Base-by-base conservation (phyloP, 345 rosid species). In the Gossypium australe region DNA sequence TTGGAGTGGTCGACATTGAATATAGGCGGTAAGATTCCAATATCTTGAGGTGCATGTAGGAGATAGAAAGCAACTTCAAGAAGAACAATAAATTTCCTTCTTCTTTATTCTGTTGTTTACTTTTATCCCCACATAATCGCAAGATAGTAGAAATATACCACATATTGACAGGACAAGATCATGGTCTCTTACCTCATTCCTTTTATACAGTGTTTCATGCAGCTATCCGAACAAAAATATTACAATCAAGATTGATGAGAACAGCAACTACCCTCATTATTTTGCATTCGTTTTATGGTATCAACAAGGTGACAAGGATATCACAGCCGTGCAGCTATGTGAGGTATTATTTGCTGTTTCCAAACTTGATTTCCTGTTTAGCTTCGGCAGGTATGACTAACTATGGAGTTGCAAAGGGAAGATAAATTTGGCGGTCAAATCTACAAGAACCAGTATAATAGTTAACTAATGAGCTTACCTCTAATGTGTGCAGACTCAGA, bases 301-400 rank as follows among this genome's bases (percentile, higher is more conserved):
- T 79, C 94, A 90, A 76, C 90, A 90, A 82, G 94, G 94, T 47
- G 80, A 76, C 53, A 86, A 66, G 77, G 94, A 90, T 71, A 87
- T 90, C 72, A 86, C 90, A 1, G 94, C 90, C 6, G 94, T 90
- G 62, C 92, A 88, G 78, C 84, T 90, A 7, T 90, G 94, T 20
- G 90, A 90, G 90, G 94, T 90, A 84, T 25, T 66, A 12, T 34
- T 34, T 48, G 55, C 49, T 43, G 13, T 67, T 49, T 12, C 70
- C 24, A 12, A 70, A 70, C 47, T 7, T 17, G 20, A 47, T 13
- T 22, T 57, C 58, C 22, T 44, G 38, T 57, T 53, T 27, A 27
- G 11, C 5, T 2, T 24, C 34, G 1, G 63, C 16, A 11, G 17
- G 34, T 24, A 58, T 57, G 62, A 57, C 63, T 4, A 58, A 24